These are phyloP conservation scores for Colletotrichum lentis DNA, from an alignment of 2,329 filamentous ascomycete species.

Conservation along the genomic window DNA sequence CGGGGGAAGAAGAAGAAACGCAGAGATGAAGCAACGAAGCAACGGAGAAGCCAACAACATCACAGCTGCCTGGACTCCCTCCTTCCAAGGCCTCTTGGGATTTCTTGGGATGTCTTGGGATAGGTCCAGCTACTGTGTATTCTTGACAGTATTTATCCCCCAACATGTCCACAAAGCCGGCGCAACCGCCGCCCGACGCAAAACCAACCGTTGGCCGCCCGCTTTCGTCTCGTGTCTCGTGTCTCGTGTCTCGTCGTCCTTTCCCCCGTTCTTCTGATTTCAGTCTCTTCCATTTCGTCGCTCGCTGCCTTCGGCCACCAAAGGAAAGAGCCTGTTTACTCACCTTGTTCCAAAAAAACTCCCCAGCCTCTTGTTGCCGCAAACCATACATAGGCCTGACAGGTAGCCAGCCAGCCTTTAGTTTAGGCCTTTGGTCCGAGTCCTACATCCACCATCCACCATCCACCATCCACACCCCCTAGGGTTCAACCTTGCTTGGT, in stretches of 20 bases:
- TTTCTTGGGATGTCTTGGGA: background rate
- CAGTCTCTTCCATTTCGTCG: background rate
- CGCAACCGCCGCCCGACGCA: background rate
- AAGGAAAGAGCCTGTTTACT: background rate
- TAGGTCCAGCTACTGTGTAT: background rate
- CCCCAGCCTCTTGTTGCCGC: constrained; percentile 23
- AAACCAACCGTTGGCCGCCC: background rate
- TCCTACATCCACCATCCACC: too few relatives aligned
- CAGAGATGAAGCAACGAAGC: background rate
- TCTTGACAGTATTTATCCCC: too few relatives aligned
- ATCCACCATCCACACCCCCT: background rate
- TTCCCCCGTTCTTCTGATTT: background rate
- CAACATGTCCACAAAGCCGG: background rate
- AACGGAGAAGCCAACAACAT: too few relatives aligned
- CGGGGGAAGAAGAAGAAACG: background rate
- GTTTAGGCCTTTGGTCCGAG: background rate
- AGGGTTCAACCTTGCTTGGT: constrained; percentile 2
- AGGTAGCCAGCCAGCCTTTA: background rate
- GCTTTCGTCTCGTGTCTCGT: constrained; percentile 5
- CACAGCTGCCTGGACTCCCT: too few relatives aligned
- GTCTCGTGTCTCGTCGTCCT: background rate
- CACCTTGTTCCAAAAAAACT: background rate
- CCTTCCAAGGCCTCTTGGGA: background rate
- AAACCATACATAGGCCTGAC: too few relatives aligned
- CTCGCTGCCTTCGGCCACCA: background rate